Evolutionary conservation across 805 yeast genomes (phyloP), one percentile per base, ranked within the genome.

Genomic region (Groenewaldozyma tartarivorans): DNA sequence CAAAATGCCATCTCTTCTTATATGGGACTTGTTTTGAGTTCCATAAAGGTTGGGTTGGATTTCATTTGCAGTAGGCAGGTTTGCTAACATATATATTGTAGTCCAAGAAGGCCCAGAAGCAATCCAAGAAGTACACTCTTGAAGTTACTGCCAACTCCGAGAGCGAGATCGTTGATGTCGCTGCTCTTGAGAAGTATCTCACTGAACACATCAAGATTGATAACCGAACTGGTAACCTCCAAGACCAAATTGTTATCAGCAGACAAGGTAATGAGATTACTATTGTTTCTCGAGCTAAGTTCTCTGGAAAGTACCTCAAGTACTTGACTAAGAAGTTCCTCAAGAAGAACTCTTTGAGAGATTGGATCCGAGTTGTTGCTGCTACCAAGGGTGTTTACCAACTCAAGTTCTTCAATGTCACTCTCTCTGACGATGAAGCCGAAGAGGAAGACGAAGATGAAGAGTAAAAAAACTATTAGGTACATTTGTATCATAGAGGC

Each of bases 271-370:
- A 79, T 77, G 80, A 81, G 75, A 78, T 84, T 67, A 80, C 84
- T 66, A 86, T 92, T 65, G 84, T 87, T 67, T 75, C 96, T 56
- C 79, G 81, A 72, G 72, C 94, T 72, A 81, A 86, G 75, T 90
- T 92, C 92, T 88, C 96, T 58, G 99, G 98, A 75, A 90, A 94
- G 77, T 92, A 92, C 94, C 81, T 90, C 71, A 92, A 94, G 79
- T 92, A 92, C 94, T 77, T 92, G 69, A 85, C 97, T 66, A 94
- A 92, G 87, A 90, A 94, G 79, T 92, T 85, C 92, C 85, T 92
- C 74, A 94, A 90, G 95, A 92, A 92, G 85, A 86, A 88, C 90
- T 94, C 85, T 75, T 84, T 90, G 77, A 87, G 96, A 79, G 97
- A 92, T 79, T 90, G 97, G 97, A 88, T 90, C 74, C 92, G 97